Evolutionary conservation across 2,329 filamentous ascomycete species (phyloP).

Genomic region (Fusarium mangiferae): DNA sequence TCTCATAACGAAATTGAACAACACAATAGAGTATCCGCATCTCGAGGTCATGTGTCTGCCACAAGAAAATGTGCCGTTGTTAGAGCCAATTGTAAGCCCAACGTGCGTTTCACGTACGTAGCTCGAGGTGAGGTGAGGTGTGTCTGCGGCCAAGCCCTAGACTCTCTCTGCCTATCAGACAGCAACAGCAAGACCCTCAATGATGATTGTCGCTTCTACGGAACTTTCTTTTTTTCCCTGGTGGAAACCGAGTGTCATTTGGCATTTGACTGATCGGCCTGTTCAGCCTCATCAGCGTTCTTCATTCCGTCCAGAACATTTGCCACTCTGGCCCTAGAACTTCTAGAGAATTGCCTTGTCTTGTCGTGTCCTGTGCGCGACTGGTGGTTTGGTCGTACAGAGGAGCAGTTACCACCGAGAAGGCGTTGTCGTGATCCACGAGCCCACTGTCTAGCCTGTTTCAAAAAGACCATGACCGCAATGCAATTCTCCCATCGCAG

Average conservation of each 20-base stretch:
- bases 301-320: slow-evolving; percentile 36
- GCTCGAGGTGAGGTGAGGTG: slow-evolving; percentile 1
- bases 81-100: slow-evolving; percentile 18
- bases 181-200: slow-evolving; percentile 16
- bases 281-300: slow-evolving; percentile 35
- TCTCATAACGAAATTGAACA: not conserved
- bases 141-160: slow-evolving; percentile 26
- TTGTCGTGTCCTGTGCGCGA: not conserved
- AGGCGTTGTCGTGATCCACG: slow-evolving; percentile 15
- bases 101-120: slow-evolving; percentile 21
- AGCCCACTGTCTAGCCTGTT: slow-evolving; percentile 27
- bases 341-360: not conserved
- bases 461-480: slow-evolving; percentile 30
- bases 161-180: slow-evolving; percentile 12
- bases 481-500: slow-evolving; percentile 17
- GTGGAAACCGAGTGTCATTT: slow-evolving; percentile 22
- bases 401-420: slow-evolving; percentile 8
- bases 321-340: slow-evolving; percentile 16
- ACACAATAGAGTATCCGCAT: not conserved
- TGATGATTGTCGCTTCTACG: slow-evolving; percentile 17
- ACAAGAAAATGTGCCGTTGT: slow-evolving; percentile 7
- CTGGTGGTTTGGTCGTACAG: not conserved
- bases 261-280: slow-evolving; percentile 13
- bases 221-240: slow-evolving; percentile 19
- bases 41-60: not conserved